phyloP scores from a whole-genome alignment of 2,329 filamentous ascomycete genomes.

The Curvularia hawaiiensis region DNA sequence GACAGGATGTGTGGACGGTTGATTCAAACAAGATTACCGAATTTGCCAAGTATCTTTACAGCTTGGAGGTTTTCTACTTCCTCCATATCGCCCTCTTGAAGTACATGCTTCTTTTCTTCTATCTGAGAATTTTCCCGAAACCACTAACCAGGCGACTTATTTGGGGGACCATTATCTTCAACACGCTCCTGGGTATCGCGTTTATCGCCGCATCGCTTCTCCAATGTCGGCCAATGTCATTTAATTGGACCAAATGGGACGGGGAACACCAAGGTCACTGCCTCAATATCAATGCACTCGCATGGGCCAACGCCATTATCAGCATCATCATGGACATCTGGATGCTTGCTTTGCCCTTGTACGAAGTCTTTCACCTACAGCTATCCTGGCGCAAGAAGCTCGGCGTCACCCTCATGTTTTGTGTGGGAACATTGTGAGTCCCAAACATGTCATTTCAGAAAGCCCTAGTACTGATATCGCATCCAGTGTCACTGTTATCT shows the following conservation, averaged over 20 bases:
- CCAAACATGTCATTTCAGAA: no score
- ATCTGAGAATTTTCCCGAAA: conserved; percentile 39
- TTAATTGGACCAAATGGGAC: conserved; percentile 42
- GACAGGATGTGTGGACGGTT: conserved; percentile 59
- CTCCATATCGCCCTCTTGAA: conserved; percentile 35
- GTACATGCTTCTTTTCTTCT: conserved; percentile 37
- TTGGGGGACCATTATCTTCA: conserved; percentile 31
- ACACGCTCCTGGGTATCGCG: conserved; percentile 27
- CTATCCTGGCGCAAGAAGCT: conserved; percentile 46
- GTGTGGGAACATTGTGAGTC: conserved; percentile 42
- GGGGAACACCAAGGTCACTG: conserved; percentile 35
- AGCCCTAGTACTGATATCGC: neutral
- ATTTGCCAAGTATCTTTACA: conserved; percentile 47
- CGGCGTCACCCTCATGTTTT: conserved; percentile 46
- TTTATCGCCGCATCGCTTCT: conserved; percentile 31
- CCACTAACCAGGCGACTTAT: conserved; percentile 18
- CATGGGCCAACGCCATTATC: conserved; percentile 41
- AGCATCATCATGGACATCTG: conserved; percentile 42
- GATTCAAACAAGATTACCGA: conserved; percentile 49
- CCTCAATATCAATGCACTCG: conserved; percentile 43
- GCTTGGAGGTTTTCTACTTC: conserved; percentile 43
- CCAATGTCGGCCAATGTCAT: conserved; percentile 43
- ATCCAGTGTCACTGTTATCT: conserved; percentile 49
- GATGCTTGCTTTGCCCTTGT: conserved; percentile 44
- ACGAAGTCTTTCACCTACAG: conserved; percentile 39